Evolutionary conservation across 176 grass and related monocot genomes (phyloP).

Genomic region (Oropetium thomaeum): DNA sequence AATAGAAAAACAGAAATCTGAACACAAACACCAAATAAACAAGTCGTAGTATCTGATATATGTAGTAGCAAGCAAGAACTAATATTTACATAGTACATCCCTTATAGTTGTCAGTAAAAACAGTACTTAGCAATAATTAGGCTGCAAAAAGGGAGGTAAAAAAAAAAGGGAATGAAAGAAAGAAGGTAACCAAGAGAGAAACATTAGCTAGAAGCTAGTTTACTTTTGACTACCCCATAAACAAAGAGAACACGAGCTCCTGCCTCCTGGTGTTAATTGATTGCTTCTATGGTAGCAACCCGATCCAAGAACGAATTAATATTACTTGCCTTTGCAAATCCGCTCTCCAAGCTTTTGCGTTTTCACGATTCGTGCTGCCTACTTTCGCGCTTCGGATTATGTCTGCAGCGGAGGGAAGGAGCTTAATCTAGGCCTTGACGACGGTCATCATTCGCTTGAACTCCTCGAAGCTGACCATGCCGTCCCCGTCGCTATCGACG

Average conservation of each 20-base stretch:
- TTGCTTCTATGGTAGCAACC: constrained; percentile 19
- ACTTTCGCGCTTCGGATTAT: too few species aligned
- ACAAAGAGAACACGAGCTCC: not conserved
- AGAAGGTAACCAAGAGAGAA: constrained; percentile 22
- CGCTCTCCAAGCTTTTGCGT: not conserved
- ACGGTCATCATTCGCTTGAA: constrained; percentile 96
- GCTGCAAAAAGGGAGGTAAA: not conserved
- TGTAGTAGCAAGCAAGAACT: constrained; percentile 30
- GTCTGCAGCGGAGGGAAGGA: not conserved
- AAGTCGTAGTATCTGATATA: constrained; percentile 6
- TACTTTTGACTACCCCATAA: constrained; percentile 9
- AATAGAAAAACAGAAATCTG: not conserved
- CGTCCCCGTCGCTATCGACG: constrained; percentile 87
- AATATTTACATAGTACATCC: constrained; percentile 53
- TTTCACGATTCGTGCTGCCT: not conserved
- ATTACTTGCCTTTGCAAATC: constrained; percentile 33
- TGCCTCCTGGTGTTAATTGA: constrained; percentile 18
- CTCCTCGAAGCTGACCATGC: constrained; percentile 88
- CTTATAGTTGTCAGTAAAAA: constrained; percentile 41
- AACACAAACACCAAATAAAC: not conserved
- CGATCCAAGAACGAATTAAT: constrained; percentile 33
- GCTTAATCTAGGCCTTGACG: constrained; percentile 49
- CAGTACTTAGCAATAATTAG: constrained; percentile 1
- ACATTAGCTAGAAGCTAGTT: constrained; percentile 32
- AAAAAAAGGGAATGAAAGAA: not conserved